Conservation (phyloP, 1,284 basidiomycete genomes). For the Trichosporon faecale region DNA sequence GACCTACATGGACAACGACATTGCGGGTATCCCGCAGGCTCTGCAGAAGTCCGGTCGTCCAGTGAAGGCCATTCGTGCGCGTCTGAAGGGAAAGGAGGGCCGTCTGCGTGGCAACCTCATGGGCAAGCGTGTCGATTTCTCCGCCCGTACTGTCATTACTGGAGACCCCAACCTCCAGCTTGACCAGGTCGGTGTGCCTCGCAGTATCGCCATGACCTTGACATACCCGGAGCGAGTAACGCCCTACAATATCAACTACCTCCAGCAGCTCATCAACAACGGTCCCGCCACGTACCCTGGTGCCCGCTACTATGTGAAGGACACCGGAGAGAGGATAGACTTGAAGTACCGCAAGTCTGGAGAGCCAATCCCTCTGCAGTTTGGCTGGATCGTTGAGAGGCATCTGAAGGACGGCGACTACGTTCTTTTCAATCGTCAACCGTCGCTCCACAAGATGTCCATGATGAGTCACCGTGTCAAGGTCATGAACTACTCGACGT, state of each 20-base stretch:
- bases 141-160: constrained; percentile 97
- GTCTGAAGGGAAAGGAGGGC: constrained; percentile 98
- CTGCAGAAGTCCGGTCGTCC: constrained; percentile 96
- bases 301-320: constrained; percentile 93
- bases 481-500: constrained; percentile 94
- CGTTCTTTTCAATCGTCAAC: constrained; percentile 97
- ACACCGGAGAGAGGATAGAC: constrained; percentile 97
- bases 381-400: constrained; percentile 97
- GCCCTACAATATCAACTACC: constrained; percentile 91
- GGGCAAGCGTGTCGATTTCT: constrained; percentile 99
- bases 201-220: constrained; percentile 93
- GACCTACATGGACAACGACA: constrained; percentile 99
- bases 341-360: constrained; percentile 95
- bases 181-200: constrained; percentile 98
- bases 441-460: constrained; percentile 98
- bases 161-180: constrained; percentile 96
- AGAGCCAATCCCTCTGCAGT: constrained; percentile 89
- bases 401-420: constrained; percentile 97
- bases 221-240: constrained; percentile 98
- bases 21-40: constrained; percentile 95
- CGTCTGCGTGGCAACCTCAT: constrained; percentile 96
- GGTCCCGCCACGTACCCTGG: constrained; percentile 95
- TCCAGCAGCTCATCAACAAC: constrained; percentile 94
- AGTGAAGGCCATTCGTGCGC: constrained; percentile 96
- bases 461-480: constrained; percentile 99